Conservation (phyloP, 1,139 yeast genomes). For the Yamadazyma taylorii region DNA sequence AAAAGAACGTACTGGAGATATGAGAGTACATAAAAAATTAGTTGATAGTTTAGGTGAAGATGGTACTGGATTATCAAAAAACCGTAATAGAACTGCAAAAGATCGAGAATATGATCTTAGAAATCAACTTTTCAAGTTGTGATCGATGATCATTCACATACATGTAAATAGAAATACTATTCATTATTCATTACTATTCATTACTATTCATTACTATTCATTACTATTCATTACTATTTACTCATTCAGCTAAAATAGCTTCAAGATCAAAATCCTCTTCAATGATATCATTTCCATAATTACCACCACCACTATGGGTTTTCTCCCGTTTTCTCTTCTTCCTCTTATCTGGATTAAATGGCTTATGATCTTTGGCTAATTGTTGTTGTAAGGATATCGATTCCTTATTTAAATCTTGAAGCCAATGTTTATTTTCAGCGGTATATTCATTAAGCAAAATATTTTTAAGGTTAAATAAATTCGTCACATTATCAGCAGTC, state of each 20-base stretch:
- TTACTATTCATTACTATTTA: neutral
- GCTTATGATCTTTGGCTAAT: constrained; percentile 16
- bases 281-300: constrained; percentile 29
- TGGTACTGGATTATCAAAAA: constrained; percentile 36
- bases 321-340: constrained; percentile 18
- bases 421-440: constrained; percentile 23
- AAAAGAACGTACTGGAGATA: constrained; percentile 27
- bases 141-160: too few species aligned
- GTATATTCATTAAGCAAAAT: constrained; percentile 19
- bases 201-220: neutral
- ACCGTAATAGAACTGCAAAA: constrained; percentile 45
- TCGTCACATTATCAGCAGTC: constrained; percentile 19
- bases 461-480: constrained; percentile 33
- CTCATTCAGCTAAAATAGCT: constrained; percentile 19
- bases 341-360: constrained; percentile 10
- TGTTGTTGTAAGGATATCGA: constrained; percentile 18
- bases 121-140: constrained; percentile 40
- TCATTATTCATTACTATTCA: too few species aligned
- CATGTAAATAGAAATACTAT: too few species aligned
- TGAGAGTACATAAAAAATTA: constrained; percentile 32
- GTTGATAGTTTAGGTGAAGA: constrained; percentile 42
- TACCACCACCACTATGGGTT: constrained; percentile 18
- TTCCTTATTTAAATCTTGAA: constrained; percentile 13
- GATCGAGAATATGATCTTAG: constrained; percentile 44
- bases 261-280: constrained; percentile 36